Conservation (phyloP, 169 alveolate species). For the Eimeria praecox region DNA sequence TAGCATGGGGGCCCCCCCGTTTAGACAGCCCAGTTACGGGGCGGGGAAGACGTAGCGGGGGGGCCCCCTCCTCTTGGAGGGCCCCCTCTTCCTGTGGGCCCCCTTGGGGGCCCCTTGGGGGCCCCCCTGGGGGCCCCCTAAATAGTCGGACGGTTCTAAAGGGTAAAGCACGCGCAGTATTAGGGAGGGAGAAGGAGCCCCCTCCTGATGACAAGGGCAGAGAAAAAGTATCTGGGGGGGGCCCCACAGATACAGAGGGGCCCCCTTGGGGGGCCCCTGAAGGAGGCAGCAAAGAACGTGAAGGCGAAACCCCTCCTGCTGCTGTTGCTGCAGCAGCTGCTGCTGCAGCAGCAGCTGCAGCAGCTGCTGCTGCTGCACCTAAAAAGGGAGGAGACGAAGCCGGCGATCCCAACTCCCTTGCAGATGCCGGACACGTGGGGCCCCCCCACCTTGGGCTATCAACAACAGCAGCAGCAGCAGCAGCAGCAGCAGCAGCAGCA, state of each 20-base stretch:
- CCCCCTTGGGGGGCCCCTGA: background rate
- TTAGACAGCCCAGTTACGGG: no score
- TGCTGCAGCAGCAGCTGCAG: no score
- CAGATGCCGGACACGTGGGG: constrained; percentile 6
- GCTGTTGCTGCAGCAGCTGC: background rate
- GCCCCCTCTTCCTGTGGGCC: no score
- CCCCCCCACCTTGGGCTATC: constrained; percentile 26
- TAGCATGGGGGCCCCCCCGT: no score
- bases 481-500: no score
- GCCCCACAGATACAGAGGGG: background rate
- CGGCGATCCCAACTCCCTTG: background rate
- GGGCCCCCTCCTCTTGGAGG: no score
- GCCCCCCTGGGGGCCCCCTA: constrained; percentile 43
- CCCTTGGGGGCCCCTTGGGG: background rate
- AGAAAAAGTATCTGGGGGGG: background rate
- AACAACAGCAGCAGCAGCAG: background rate
- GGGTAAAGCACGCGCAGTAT: background rate
- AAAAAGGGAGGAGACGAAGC: background rate
- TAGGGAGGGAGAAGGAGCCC: constrained; percentile 27
- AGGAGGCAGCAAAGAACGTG: background rate
- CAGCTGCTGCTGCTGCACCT: background rate
- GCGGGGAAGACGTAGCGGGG: no score
- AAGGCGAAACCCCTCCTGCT: background rate
- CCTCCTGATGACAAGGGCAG: constrained; percentile 24
- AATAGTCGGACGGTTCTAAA: background rate